Evolutionary conservation across 2,329 filamentous ascomycete genomes (phyloP), one percentile per base, ranked within the genome.

Genomic region (Purpureocillium takamizusanense): DNA sequence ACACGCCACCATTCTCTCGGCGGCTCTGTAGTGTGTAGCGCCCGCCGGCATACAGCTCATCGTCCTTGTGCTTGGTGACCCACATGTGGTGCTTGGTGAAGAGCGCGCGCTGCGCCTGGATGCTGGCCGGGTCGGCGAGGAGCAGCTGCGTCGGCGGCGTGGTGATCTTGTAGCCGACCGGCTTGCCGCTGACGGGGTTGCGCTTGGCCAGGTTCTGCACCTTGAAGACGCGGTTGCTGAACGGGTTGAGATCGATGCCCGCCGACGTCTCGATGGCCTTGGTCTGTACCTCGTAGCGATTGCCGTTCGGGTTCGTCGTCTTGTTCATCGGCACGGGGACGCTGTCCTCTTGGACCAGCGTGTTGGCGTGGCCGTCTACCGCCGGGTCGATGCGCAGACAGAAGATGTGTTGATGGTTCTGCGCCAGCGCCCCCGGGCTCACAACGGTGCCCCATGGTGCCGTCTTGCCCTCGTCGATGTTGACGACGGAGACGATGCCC

Each of bases 331-430:
- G 67, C 45, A 78, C 60, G 0, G 65, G 51, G 3, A 60, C 46
- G 12, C 57, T 59, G 23, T 68, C 64, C 25, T 66, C 59, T 7
- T 63, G 54, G 0, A 64, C 53, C 1, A 80, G 57, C 0, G 74
- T 74, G 51, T 82, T 82, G 1, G 59, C 55, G 42, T 70, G 61
- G 2, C 78, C 77, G 49, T 81, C 76, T 33, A 82, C 63, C 16
- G 74, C 70, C 0, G 78, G 76, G 47, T 83, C 78, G 29, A 83
- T 71, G 4, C 78, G 69, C 30, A 76, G 53, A 18, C 66, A 72
- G 52, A 83, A 83, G 37, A 83, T 66, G 57, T 83, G 78, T 51
- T 83, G 79, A 49, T 83, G 78, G 53, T 81, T 78, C 36, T 76
- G 74, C 0, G 78, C 79, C 5, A 82, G 57, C 0, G 74, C 71